These are phyloP conservation scores for Plasmodium coatneyi DNA, from an alignment of 169 alveolate species.

Conservation along the genomic window DNA sequence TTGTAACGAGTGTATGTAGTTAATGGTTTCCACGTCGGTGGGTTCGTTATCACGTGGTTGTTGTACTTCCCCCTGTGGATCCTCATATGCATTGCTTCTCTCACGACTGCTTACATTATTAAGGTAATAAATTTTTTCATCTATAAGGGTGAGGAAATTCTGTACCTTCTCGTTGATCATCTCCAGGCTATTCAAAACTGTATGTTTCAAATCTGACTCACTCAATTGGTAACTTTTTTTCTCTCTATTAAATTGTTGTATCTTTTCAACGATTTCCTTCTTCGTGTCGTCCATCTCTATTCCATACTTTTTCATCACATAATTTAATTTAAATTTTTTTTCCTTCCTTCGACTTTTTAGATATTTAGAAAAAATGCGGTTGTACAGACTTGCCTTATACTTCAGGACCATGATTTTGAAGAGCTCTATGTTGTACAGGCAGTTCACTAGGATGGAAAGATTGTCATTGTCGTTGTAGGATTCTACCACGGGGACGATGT, in stretches of 20 bases:
- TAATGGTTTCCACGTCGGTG: neutral
- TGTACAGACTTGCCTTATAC: slow-evolving; percentile 53
- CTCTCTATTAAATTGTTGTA: slow-evolving; percentile 34
- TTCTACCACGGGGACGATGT: slow-evolving; percentile 63
- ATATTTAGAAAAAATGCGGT: slow-evolving; percentile 32
- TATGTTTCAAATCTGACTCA: neutral
- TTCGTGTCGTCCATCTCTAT: slow-evolving; percentile 7
- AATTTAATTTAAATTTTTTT: slow-evolving; percentile 53
- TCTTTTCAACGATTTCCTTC: slow-evolving; percentile 24
- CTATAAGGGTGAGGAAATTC: neutral
- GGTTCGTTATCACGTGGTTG: neutral
- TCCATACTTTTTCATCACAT: slow-evolving; percentile 36
- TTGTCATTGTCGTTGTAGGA: slow-evolving; percentile 65
- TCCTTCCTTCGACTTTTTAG: slow-evolving; percentile 25
- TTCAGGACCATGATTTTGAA: slow-evolving; percentile 46
- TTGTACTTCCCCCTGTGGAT: neutral
- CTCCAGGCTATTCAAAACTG: slow-evolving; percentile 4
- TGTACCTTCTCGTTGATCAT: slow-evolving; percentile 3
- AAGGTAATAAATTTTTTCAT: slow-evolving; percentile 39
- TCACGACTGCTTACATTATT: slow-evolving; percentile 18
- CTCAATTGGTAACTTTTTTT: neutral
- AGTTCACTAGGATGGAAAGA: slow-evolving; percentile 50
- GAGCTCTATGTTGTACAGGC: slow-evolving; percentile 49
- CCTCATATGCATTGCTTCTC: neutral
- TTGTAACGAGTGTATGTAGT: neutral